Evolutionary conservation across 2,329 filamentous ascomycete species (phyloP), one percentile per base, ranked within the genome.

Genomic region (Aspergillus costaricaensis): DNA sequence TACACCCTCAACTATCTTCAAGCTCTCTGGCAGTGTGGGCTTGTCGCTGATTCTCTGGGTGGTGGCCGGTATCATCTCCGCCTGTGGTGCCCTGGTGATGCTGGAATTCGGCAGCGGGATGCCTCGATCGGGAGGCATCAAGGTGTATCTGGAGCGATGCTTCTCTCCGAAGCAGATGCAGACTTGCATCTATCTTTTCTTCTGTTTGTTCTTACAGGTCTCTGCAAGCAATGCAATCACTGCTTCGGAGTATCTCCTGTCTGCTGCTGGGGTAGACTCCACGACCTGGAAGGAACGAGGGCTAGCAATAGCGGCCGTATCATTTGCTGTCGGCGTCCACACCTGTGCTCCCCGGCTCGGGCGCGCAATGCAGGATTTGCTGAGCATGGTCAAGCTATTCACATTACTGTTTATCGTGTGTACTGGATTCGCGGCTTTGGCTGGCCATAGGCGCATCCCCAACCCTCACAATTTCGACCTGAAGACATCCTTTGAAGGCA

Each of bases 1-100:
- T 0, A 84, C 84, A 0, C 84, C 84, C 0, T 81, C 81, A 2
- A 82, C 83, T n/a, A 83, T 86, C 51, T 84, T 84, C 60, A 77
- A 79, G 7, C 80, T 81, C 1, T 81, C 83, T 1, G 83, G 84
- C 0, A 85, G 80, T 7, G 83, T 86, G 4, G 84, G 84, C 2
- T 79, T 84, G 48, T 77, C 80, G 7, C 71, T 86, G 14, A 74
- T 83, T 49, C 71, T 86, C 19, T 86, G 85, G 85, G 77, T 84
- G 1, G 71, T 85, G 9, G 84, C 82, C 32, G 76, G 74, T 25
- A 62, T 80, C 10, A 78, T 82, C 39, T 79, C 79, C 0, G 77
- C 78, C 56, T 79, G 79, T 49, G 80, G 81, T 19, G 74, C 82
- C 10, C 74, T 77, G 12, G 79, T 82, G 5, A 81, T 80, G 63